These are phyloP conservation scores for Ambrosiella xylebori DNA, from an alignment of 2,329 filamentous ascomycete genomes.

Conservation along the genomic window DNA sequence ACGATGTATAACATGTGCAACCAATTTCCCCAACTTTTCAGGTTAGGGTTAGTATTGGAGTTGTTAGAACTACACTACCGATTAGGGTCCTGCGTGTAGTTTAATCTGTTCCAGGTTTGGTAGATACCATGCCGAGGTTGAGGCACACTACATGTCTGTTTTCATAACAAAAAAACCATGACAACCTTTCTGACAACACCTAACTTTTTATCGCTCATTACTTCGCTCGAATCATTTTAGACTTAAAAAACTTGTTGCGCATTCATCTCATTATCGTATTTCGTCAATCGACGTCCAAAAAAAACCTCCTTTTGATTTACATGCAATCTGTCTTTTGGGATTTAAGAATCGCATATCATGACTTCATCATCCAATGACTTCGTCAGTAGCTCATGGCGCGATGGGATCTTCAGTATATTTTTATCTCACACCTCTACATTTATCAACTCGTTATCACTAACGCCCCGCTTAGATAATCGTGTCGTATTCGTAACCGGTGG, in stretches of 20 bases:
- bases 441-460: background rate
- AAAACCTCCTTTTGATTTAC: no score
- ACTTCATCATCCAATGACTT: slow-evolving; percentile 55
- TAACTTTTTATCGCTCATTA: no score
- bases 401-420: slow-evolving; percentile 64
- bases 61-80: background rate
- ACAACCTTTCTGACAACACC: no score
- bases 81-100: background rate
- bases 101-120: background rate
- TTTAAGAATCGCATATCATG: slow-evolving; percentile 28
- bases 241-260: no score
- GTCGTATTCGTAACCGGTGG: slow-evolving; percentile 93
- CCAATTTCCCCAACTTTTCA: background rate
- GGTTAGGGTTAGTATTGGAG: background rate
- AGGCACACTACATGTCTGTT: background rate
- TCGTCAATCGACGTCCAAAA: no score
- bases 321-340: no score
- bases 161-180: no score
- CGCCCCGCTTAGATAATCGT: slow-evolving; percentile 45
- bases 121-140: background rate
- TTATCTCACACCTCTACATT: background rate
- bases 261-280: no score
- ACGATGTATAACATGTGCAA: no score
- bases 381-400: slow-evolving; percentile 67
- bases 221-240: no score